Evolutionary conservation across 441 rosid genomes (phyloP), one percentile per base, ranked within the genome.

Genomic region (Euphorbia schlechtendalii): DNA sequence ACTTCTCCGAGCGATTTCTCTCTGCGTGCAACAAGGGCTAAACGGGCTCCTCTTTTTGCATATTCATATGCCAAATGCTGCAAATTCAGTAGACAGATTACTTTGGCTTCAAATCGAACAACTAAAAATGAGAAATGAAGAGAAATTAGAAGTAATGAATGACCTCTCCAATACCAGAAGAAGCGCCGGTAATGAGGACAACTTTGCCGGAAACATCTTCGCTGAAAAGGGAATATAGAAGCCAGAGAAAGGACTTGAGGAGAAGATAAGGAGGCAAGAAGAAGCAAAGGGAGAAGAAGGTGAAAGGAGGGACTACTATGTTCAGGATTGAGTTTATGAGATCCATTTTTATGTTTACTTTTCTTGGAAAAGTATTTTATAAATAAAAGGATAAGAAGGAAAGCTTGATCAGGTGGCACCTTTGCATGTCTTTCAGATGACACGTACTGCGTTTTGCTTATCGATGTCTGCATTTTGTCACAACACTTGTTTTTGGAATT

Each of bases 181-280:
- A 83, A 64, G 91, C 93, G 5, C 92, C 89, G 5, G 91, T 85
- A 53, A 88, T 82, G 48, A 90, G 77, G 56, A 86, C 85, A 3
- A 86, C 96, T 73, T 86, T 88, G 25, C 86, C 81, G 1, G 73
- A 55, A 11, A 89, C 76, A 34, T 80, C 70, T 70, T 85, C 89
- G 1, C 77, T 70, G 78, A 79, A 75, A 63, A 84, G 12, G 56
- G 79, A 68, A 43, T 74, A 56, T 34, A 83, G 69, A 49, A 78
- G 63, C 8, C 61, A 77, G 53, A 63, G 68, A 73, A 81, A 54
- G 68, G 76, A 73, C 78, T 80, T 83, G 74, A 71, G 77, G 59
- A 78, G 68, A 32, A 75, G 74, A 66, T 74, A 80, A 1, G 87
- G 84, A 0, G 86, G 93, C 67, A 81, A 73, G 77, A 86, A 65